Base-by-base conservation (phyloP, 345 rosid genomes). In the Rubroshorea leprosula region DNA sequence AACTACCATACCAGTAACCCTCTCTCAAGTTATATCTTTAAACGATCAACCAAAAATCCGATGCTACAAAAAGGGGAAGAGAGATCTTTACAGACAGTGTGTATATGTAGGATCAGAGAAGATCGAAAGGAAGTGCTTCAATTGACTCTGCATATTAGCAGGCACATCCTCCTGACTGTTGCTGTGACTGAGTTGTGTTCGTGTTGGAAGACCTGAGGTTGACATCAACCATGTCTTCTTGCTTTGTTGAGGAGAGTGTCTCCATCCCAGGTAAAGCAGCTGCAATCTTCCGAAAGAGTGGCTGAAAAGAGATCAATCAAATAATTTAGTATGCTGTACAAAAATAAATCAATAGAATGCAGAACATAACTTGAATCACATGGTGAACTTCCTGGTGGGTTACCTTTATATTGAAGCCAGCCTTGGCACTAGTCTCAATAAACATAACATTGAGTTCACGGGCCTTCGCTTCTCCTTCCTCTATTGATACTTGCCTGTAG, bases 181-280 rank as follows among this genome's bases (percentile, higher is more conserved):
- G 78, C 68, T 82, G 94, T 12, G 87, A 68, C 64, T 69, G 76
- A 45, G 87, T 77, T 15, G 84, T 60, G 55, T 83, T 84, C 39
- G 89, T 41, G 61, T 86, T 84, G 58, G 85, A 72, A 20, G 97
- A 84, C 77, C 80, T 86, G 56, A 89, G 95, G 72, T 89, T 89
- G 35, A 89, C 97, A 60, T 89, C 95, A 55, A 89, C 97, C 97
- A 86, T 80, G 61, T 86, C 97, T 68, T 89, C 97, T 69, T 84
- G 95, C 79, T 84, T 86, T 15, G 91, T 82, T 45, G 95, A 86
- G 39, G 95, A 84, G 55, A 89, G 82, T 54, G 97, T 86, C 68
- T 89, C 97, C 95, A 86, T 89, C 56, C 97, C 97, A 0, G 97
- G 97, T 54, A 89, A 80, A 46, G 97, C 97, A 55, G 91, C 91